A percentile compares a stretch with the other conserved stretches of the same genome.
These are phyloP conservation scores for Rhodotorula glutinis DNA, from an alignment of 1,284 basidiomycete species.

Conservation along the genomic window DNA sequence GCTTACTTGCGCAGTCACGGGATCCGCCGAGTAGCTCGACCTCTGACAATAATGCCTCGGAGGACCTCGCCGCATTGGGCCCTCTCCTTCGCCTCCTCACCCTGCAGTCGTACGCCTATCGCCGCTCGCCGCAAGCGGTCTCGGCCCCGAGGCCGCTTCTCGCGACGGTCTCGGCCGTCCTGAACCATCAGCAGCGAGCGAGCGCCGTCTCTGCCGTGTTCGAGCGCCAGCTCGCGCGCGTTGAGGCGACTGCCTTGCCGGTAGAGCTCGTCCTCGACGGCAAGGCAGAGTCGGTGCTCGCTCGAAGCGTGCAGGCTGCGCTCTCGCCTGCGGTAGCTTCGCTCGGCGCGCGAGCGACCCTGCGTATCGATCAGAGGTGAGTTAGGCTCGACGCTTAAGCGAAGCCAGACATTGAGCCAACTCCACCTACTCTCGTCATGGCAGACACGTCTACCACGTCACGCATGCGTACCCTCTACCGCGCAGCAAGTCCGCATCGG, in stretches of 20 bases:
- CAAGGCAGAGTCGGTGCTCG: background rate
- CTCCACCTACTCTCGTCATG: too few relatives aligned
- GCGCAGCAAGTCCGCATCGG: background rate
- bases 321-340: constrained; percentile 7
- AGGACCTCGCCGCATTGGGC: background rate
- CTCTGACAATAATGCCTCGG: background rate
- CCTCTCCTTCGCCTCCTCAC: constrained; percentile 35
- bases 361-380: constrained; percentile 15
- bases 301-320: background rate
- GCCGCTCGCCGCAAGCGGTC: constrained; percentile 1
- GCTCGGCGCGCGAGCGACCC: constrained; percentile 22
- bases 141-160: constrained; percentile 11
- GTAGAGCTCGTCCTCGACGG: background rate
- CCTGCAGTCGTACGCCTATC: constrained; percentile 24
- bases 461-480: constrained; percentile 23
- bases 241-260: background rate
- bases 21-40: background rate
- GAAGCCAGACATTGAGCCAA: too few relatives aligned
- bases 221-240: background rate
- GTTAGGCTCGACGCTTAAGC: background rate
- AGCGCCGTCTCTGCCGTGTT: background rate
- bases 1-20: background rate
- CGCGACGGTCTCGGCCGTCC: constrained; percentile 17
- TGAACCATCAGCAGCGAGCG: constrained; percentile 20
- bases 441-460: constrained; percentile 28